phyloP scores from a whole-genome alignment of 192 early-diverging fungal genomes.

The Linnemannia hyalina region DNA sequence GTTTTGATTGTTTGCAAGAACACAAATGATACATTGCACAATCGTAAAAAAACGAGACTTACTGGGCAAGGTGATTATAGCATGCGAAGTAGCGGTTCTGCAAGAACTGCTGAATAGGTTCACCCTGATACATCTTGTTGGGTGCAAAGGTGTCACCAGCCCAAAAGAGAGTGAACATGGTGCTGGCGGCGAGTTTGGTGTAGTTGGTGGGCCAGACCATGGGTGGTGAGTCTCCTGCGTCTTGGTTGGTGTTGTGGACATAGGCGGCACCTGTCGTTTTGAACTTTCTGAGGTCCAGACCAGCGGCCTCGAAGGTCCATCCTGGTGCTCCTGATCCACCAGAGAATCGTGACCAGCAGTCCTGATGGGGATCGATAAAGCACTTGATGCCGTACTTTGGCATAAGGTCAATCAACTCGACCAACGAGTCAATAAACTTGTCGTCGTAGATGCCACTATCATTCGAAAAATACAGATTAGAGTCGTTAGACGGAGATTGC shows the following conservation, averaged over 20 bases:
- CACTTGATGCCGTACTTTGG: constrained; percentile 83
- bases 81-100: constrained; percentile 76
- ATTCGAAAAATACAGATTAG: constrained; percentile 1
- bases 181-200: constrained; percentile 83
- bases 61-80: constrained; percentile 79
- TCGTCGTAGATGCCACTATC: constrained; percentile 82
- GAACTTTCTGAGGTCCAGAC: constrained; percentile 80
- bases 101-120: constrained; percentile 74
- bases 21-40: background rate
- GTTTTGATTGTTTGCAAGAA: background rate
- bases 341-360: constrained; percentile 83
- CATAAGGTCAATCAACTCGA: constrained; percentile 73
- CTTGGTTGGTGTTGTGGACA: constrained; percentile 76
- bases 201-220: constrained; percentile 93
- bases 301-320: constrained; percentile 89
- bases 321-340: constrained; percentile 89
- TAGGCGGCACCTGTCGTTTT: constrained; percentile 84
- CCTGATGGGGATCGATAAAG: constrained; percentile 92
- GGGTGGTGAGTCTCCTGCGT: constrained; percentile 62
- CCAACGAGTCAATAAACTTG: constrained; percentile 83
- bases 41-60: background rate
- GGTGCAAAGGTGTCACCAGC: constrained; percentile 84
- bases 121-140: constrained; percentile 71
- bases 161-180: constrained; percentile 91
- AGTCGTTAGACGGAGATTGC: background rate